These are phyloP conservation scores for Phytophthora parvispora DNA, from an alignment of 352 stramenopile genomes.

Conservation along the genomic window DNA sequence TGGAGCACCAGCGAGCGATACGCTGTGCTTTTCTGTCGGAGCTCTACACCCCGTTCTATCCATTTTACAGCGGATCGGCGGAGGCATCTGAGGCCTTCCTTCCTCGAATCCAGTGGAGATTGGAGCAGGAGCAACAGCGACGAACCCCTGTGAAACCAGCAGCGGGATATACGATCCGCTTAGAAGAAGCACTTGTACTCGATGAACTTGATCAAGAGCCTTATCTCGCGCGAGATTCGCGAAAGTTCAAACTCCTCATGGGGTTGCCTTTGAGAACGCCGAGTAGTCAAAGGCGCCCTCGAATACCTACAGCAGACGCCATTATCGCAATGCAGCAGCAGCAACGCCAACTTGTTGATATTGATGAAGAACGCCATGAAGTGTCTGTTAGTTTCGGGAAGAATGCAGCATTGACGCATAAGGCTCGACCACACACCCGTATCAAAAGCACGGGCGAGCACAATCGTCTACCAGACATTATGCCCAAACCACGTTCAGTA, in stretches of 20 bases:
- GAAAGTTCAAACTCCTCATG: conserved; percentile 65
- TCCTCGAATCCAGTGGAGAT: conserved; percentile 52
- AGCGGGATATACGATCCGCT: conserved; percentile 45
- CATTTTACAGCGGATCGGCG: conserved; percentile 57
- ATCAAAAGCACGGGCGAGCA: conserved; percentile 10
- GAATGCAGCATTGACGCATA: conserved; percentile 1
- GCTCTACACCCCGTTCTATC: conserved; percentile 66
- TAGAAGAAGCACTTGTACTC: conserved; percentile 46
- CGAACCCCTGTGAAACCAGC: conserved; percentile 21
- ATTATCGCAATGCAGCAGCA: conserved; percentile 50
- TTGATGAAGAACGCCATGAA: conserved; percentile 39
- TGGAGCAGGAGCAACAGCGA: conserved; percentile 36
- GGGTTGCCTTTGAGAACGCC: conserved; percentile 48
- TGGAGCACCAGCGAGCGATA: conserved; percentile 35
- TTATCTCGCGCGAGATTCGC: conserved; percentile 66
- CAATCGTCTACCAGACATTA: conserved; percentile 33
- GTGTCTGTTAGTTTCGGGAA: conserved; percentile 3
- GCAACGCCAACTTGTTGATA: conserved; percentile 29
- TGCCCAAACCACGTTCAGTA: conserved; percentile 5
- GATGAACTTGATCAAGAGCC: conserved; percentile 57
- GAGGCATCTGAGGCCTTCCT: conserved; percentile 60
- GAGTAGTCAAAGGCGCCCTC: conserved; percentile 35
- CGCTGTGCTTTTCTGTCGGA: conserved; percentile 49
- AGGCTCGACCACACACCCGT: conserved; percentile 11
- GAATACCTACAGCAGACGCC: conserved; percentile 49